phyloP scores from a whole-genome alignment of 2,329 filamentous ascomycete species.

The Diaporthe vaccinii region DNA sequence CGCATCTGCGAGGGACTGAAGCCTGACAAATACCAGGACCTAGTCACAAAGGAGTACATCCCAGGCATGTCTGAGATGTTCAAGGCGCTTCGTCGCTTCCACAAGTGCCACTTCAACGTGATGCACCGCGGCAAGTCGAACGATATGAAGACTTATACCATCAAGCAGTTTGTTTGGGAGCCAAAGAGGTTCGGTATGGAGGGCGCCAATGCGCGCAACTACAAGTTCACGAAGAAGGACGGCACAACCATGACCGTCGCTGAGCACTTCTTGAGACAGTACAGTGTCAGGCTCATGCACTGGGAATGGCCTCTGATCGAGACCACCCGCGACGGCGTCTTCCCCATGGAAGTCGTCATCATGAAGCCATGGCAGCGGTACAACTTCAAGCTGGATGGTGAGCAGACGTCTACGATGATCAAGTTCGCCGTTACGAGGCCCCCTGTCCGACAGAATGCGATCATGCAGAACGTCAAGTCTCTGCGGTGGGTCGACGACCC shows the following conservation, averaged over 20 bases:
- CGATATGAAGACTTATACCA: slow-evolving; percentile 63
- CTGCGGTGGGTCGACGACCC: slow-evolving; percentile 78
- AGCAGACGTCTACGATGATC: slow-evolving; percentile 88
- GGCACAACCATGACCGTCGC: slow-evolving; percentile 60
- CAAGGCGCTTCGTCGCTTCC: slow-evolving; percentile 66
- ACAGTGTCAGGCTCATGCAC: slow-evolving; percentile 60
- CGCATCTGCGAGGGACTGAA: slow-evolving; percentile 3
- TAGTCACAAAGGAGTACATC: not conserved
- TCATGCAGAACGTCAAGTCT: slow-evolving; percentile 75
- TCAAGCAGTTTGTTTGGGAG: slow-evolving; percentile 66
- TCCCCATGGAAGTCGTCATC: slow-evolving; percentile 73
- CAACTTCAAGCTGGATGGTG: slow-evolving; percentile 70
- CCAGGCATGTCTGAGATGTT: slow-evolving; percentile 64
- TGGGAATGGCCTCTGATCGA: slow-evolving; percentile 67
- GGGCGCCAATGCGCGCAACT: slow-evolving; percentile 64
- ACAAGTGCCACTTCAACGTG: slow-evolving; percentile 69
- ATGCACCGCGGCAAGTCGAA: slow-evolving; percentile 64
- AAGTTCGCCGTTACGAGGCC: slow-evolving; percentile 90
- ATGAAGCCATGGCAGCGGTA: slow-evolving; percentile 71
- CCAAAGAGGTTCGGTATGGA: slow-evolving; percentile 54
- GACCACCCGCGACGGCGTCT: slow-evolving; percentile 66
- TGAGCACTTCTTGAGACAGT: slow-evolving; percentile 70
- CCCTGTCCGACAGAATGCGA: slow-evolving; percentile 73
- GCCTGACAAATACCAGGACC: slow-evolving; percentile 31
- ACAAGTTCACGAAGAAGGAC: slow-evolving; percentile 69